Evolutionary conservation across 1,284 basidiomycete genomes (phyloP).

Genomic region (Fistulina hepatica): DNA sequence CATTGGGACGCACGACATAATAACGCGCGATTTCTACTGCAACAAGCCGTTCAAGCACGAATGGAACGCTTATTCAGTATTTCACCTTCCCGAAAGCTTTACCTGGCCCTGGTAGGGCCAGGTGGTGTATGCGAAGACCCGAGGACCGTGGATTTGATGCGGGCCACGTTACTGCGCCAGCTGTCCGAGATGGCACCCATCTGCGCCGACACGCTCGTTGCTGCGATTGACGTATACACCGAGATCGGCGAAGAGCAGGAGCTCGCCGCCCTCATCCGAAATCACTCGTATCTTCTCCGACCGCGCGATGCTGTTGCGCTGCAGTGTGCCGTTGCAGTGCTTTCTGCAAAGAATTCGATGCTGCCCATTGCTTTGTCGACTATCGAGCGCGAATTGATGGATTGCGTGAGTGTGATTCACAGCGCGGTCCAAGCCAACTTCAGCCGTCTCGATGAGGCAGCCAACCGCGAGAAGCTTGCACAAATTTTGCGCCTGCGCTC

Average conservation of each 20-base stretch:
- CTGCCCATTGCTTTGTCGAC: slow-evolving; percentile 29
- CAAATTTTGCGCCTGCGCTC: slow-evolving; percentile 34
- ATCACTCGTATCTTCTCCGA: slow-evolving; percentile 43
- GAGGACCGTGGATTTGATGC: no score
- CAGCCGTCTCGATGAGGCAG: slow-evolving; percentile 31
- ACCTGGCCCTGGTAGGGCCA: slow-evolving; percentile 30
- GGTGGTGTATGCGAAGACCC: slow-evolving; percentile 22
- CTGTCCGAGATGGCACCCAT: slow-evolving; percentile 32
- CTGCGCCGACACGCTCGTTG: slow-evolving; percentile 40
- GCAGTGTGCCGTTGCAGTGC: slow-evolving; percentile 32
- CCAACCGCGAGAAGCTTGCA: slow-evolving; percentile 29
- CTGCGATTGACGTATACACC: slow-evolving; percentile 42
- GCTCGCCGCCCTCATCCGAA: slow-evolving; percentile 32
- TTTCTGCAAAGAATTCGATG: slow-evolving; percentile 24
- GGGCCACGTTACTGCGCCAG: slow-evolving; percentile 21
- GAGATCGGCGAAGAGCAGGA: slow-evolving; percentile 23
- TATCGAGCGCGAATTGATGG: slow-evolving; percentile 40
- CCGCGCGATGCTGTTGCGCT: slow-evolving; percentile 37
- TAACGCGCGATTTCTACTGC: slow-evolving; percentile 30
- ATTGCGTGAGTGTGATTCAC: slow-evolving; percentile 31
- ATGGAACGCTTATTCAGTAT: slow-evolving; percentile 36
- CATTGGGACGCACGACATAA: slow-evolving; percentile 41
- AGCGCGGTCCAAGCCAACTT: slow-evolving; percentile 35
- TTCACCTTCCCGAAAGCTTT: slow-evolving; percentile 37
- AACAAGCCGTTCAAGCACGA: slow-evolving; percentile 31